Conservation (phyloP, 352 stramenopile genomes). For the Pythium sp. region DNA sequence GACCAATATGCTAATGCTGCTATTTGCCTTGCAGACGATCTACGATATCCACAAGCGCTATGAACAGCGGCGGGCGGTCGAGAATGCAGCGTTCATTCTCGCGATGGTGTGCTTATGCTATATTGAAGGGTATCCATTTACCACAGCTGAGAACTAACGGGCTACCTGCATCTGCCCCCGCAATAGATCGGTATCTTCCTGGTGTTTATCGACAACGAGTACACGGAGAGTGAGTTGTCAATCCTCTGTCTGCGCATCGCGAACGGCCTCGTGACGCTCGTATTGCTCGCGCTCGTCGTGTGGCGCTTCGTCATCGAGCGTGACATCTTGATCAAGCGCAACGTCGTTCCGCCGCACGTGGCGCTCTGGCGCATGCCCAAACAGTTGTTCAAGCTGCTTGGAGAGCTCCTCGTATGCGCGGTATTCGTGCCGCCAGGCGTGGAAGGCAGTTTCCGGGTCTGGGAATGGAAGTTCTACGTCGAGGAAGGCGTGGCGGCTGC, state of each 20-base stretch:
- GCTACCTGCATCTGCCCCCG: background rate
- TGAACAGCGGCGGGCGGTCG: constrained; percentile 51
- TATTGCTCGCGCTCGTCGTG: constrained; percentile 49
- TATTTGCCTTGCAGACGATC: constrained; percentile 34
- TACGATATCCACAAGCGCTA: constrained; percentile 63
- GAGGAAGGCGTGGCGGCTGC: constrained; percentile 18
- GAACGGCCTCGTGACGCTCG: constrained; percentile 42
- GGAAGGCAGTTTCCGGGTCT: constrained; percentile 44
- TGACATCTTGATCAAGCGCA: constrained; percentile 60
- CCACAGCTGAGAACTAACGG: background rate
- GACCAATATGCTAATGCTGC: background rate
- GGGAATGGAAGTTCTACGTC: constrained; percentile 69
- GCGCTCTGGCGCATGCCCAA: constrained; percentile 48
- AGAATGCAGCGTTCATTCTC: constrained; percentile 54
- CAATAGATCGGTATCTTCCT: constrained; percentile 47
- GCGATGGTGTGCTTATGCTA: constrained; percentile 36
- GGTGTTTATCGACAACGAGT: constrained; percentile 71
- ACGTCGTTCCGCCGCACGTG: constrained; percentile 51
- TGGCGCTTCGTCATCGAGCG: constrained; percentile 56
- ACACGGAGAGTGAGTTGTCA: constrained; percentile 26
- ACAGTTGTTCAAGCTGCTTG: constrained; percentile 35
- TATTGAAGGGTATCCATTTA: background rate
- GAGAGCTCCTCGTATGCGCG: constrained; percentile 48
- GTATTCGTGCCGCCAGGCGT: constrained; percentile 58
- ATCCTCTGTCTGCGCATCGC: constrained; percentile 40